Evolutionary conservation across 176 grass and related monocot genomes (phyloP).

Genomic region (Pontederia paniculata): DNA sequence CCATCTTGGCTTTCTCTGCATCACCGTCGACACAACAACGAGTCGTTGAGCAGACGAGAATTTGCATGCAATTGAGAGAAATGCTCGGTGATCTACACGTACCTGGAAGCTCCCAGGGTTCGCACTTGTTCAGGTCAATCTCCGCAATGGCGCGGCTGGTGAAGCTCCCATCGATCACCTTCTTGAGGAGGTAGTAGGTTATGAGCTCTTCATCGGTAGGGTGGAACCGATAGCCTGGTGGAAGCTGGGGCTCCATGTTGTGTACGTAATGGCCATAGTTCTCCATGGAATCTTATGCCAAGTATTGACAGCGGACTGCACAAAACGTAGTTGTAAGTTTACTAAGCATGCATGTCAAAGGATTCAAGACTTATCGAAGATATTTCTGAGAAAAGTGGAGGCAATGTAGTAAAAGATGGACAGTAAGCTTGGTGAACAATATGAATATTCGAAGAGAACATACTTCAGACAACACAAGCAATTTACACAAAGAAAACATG

Average conservation of each 20-base stretch:
- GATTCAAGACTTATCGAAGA: no score
- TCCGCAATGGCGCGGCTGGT: not conserved
- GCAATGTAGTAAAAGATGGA: no score
- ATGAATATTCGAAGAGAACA: no score
- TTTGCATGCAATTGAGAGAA: not conserved
- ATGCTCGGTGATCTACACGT: no score
- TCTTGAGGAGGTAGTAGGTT: constrained; percentile 6
- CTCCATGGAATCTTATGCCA: not conserved
- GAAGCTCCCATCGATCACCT: constrained; percentile 1
- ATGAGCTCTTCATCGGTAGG: constrained; percentile 16
- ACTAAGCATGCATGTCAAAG: no score
- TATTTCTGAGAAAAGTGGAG: no score
- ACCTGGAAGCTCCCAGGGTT: constrained; percentile 12
- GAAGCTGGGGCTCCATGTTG: not conserved
- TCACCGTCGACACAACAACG: not conserved
- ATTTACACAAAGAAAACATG: no score
- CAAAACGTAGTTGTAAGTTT: no score
- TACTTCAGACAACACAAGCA: no score
- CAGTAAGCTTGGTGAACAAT: no score
- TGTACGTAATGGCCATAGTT: not conserved
- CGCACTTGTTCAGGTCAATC: constrained; percentile 12
- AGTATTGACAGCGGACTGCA: no score
- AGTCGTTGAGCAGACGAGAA: not conserved
- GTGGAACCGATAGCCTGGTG: constrained; percentile 5
- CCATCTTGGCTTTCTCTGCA: constrained; percentile 8